Evolutionary conservation across 164 flowering plant species (phyloP), one percentile per base, ranked within the genome.

Genomic region (Magnolia officinalis): DNA sequence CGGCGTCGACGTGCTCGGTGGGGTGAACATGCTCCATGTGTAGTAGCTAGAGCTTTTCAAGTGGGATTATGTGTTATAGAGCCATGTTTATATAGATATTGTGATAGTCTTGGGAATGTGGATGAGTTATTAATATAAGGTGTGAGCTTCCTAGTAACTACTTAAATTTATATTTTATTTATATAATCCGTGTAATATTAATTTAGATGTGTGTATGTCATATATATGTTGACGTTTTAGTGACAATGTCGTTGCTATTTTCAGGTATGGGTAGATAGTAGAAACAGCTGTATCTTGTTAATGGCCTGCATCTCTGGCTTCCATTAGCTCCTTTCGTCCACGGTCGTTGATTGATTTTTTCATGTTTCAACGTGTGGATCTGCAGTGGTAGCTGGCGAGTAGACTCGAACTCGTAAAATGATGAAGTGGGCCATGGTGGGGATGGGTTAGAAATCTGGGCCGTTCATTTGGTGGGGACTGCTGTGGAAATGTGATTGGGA

Each of bases 141-240:
- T 68, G 71, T 52, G 63, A 61, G 77, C 76, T 78, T 78, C 80
- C 73, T 58, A 19, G 80, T 78, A 58, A 65, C 50, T 72, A 10
- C 37, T 19, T 4, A 31, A 19, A 20, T 21, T 49, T 4, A 66
- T 14, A 18, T 63, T 63, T 64, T 19, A 50, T 31, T 37, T 63
- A 74, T 19, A 50, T n/a, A 26, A 1, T 29, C 26, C 70, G 7
- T 37, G 2, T 1, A 16, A 0, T 8, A 29, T 6, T 1, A 29
- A 61, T 74, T 19, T 29, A 45, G 2, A 31, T 18, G 59, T 73
- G 20, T 64, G 29, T 55, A 59, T 61, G 14, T 37, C 9, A 23
- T 59, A 20, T 64, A 49, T n/a, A 11, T 19, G 14, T 23, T 24
- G 13, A 74, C 9, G 61, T 70, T n/a, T 37, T 31, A 19, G n/a